A percentile compares a stretch with the other conserved stretches of the same genome.
Conservation (phyloP, 2,329 filamentous ascomycete species). For the Fusarium ambrosium region DNA sequence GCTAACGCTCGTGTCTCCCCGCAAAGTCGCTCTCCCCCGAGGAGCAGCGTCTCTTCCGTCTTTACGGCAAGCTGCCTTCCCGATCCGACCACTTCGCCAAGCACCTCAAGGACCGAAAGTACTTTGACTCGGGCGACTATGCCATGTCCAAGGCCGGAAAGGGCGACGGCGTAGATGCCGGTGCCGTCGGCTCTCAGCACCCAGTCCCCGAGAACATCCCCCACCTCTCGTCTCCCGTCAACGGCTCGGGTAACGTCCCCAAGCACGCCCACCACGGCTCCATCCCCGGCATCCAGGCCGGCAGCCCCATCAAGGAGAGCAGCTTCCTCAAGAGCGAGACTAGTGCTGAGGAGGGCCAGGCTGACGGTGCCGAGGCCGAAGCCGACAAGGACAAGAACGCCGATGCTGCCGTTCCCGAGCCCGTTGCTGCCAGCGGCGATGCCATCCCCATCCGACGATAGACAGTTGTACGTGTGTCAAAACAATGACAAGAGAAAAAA, state of each 20-base stretch:
- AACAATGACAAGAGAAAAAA: slow-evolving; percentile 5
- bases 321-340: slow-evolving; percentile 89
- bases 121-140: slow-evolving; percentile 97
- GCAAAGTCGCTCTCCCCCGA: slow-evolving; percentile 88
- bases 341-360: slow-evolving; percentile 69
- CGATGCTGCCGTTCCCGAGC: slow-evolving; percentile 31
- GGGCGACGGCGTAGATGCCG: slow-evolving; percentile 92
- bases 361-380: slow-evolving; percentile 40
- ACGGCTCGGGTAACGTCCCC: slow-evolving; percentile 50
- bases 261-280: slow-evolving; percentile 59
- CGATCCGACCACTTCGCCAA: slow-evolving; percentile 97
- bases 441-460: slow-evolving; percentile 76
- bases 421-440: slow-evolving; percentile 45
- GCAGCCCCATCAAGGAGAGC: slow-evolving; percentile 91
- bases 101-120: slow-evolving; percentile 99
- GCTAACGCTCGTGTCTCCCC: slow-evolving; percentile 36
- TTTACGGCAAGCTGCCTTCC: slow-evolving; percentile 97
- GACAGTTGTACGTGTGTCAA: slow-evolving; percentile 10
- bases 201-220: slow-evolving; percentile 96
- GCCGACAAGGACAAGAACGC: slow-evolving; percentile 58
- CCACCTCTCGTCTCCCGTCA: slow-evolving; percentile 80
- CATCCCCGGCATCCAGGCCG: slow-evolving; percentile 67
- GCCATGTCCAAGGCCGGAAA: slow-evolving; percentile 98
- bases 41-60: slow-evolving; percentile 94
- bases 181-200: slow-evolving; percentile 93